Percentiles rank a stretch among this genome's conserved stretches.
Conservation (phyloP, 345 rosid species). For the Linum tenue region DNA sequence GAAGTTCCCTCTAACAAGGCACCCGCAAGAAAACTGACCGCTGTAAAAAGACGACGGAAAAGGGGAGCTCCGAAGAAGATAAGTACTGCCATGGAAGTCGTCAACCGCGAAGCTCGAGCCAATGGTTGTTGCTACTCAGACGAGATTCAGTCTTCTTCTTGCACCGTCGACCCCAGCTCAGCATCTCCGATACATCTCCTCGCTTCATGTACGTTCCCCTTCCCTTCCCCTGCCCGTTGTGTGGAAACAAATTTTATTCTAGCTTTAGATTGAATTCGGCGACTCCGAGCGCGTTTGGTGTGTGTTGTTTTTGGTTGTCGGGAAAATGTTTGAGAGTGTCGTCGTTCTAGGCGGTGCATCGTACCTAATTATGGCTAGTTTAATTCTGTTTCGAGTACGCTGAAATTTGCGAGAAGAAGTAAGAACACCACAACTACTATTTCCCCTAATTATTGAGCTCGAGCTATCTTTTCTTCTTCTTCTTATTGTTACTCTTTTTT, state of each 20-base stretch:
- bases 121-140: conserved; percentile 10
- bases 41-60: neutral
- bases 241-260: neutral
- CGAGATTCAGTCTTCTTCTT: conserved; percentile 32
- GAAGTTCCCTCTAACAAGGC: too few relatives aligned
- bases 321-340: too few relatives aligned
- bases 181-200: conserved; percentile 48
- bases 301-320: neutral
- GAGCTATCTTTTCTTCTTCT: neutral
- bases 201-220: conserved; percentile 48
- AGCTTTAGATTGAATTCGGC: neutral
- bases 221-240: neutral
- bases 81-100: neutral
- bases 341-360: too few relatives aligned
- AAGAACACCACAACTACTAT: neutral
- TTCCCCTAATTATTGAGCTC: neutral
- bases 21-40: neutral
- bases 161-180: conserved; percentile 50
- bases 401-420: neutral
- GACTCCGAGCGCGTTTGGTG: neutral
- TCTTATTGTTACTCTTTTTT: conserved; percentile 4
- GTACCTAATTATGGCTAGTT: neutral
- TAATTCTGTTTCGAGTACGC: neutral
- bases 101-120: too few relatives aligned
- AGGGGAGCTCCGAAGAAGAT: neutral